These are phyloP conservation scores for Rauvolfia tetraphylla DNA, from an alignment of 257 asterid species.

Conservation along the genomic window DNA sequence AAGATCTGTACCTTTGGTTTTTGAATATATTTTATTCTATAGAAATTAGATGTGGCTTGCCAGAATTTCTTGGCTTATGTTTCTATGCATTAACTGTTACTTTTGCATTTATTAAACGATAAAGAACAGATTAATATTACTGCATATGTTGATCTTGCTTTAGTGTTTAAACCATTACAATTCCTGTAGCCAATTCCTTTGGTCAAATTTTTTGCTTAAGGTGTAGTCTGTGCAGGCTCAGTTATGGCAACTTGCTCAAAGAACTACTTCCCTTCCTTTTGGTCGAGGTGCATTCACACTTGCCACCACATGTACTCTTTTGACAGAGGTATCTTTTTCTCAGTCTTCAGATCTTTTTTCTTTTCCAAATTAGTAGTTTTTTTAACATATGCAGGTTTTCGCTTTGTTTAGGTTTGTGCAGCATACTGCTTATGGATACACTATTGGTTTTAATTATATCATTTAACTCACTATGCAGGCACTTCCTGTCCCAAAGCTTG, in stretches of 20 bases:
- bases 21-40: no score
- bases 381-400: slow-evolving; percentile 1
- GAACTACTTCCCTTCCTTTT: slow-evolving; percentile 94
- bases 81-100: not conserved
- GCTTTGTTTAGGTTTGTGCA: slow-evolving; percentile 11
- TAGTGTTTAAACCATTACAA: not conserved
- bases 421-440: not conserved
- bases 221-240: slow-evolving; percentile 55
- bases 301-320: slow-evolving; percentile 84
- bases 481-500: slow-evolving; percentile 93
- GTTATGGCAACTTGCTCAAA: slow-evolving; percentile 98
- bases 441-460: slow-evolving; percentile 1
- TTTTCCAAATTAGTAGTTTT: not conserved
- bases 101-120: not conserved
- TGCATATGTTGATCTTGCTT: not conserved
- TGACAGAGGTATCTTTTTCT: slow-evolving; percentile 71
- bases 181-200: not conserved
- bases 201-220: not conserved
- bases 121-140: not conserved
- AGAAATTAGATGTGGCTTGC: not conserved
- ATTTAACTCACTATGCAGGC: slow-evolving; percentile 48
- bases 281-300: slow-evolving; percentile 99
- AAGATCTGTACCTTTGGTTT: not conserved
- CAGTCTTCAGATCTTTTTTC: not conserved
- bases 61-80: not conserved